A percentile compares a stretch with the other conserved stretches of the same genome.
These are phyloP conservation scores for Chlorella ohadii DNA, from an alignment of 139 green algal genomes.

Conservation along the genomic window DNA sequence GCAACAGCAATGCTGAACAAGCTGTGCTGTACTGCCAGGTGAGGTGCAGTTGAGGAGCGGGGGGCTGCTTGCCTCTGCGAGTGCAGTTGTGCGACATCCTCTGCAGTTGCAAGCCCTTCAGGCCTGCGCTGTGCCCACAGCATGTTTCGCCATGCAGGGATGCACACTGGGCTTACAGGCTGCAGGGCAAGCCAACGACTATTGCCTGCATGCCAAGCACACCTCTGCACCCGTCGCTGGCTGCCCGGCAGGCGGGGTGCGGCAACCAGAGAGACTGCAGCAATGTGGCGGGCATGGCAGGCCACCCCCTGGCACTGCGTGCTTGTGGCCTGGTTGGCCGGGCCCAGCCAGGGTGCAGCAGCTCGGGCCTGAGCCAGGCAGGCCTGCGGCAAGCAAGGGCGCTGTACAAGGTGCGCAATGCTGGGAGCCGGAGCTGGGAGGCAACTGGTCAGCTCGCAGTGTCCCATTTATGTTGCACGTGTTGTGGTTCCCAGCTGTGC, in stretches of 20 bases:
- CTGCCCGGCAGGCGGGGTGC: background rate
- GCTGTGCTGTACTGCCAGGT: background rate
- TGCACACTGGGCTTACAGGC: no score
- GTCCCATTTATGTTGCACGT: no score
- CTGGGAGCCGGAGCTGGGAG: background rate
- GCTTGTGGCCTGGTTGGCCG: conserved; percentile 3
- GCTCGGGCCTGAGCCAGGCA: background rate
- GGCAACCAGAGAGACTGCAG: background rate
- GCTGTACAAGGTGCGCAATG: background rate
- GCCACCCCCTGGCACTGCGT: conserved; percentile 3
- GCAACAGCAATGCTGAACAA: background rate
- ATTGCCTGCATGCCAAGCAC: no score
- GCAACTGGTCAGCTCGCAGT: background rate
- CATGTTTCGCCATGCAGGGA: no score
- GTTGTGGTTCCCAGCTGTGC: no score
- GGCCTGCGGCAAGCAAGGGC: background rate
- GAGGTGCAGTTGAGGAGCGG: no score
- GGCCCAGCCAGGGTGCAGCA: background rate
- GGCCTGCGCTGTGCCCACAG: no score
- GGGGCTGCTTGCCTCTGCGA: no score
- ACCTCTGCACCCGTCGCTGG: no score
- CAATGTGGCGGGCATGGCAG: background rate
- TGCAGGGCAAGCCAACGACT: no score
- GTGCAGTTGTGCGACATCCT: no score
- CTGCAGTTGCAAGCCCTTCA: no score